Conservation (phyloP, 2,329 filamentous ascomycete genomes). For the Teratosphaeria zuluensis region DNA sequence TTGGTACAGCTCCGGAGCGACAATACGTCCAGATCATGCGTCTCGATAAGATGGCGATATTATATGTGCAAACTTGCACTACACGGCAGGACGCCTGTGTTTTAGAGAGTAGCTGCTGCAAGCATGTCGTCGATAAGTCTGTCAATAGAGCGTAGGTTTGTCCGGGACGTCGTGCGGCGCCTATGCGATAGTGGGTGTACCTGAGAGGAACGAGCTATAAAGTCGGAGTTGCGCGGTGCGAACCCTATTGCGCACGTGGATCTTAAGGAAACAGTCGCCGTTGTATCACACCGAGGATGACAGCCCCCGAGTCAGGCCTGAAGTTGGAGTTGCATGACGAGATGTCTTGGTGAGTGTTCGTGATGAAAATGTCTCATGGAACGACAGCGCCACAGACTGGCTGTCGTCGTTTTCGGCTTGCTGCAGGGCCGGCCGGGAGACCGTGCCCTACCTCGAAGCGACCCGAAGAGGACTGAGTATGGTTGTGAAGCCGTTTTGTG, state of each 20-base stretch:
- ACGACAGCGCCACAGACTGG: neutral
- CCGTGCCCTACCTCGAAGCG: neutral
- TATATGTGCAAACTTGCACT: neutral
- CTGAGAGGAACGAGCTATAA: neutral
- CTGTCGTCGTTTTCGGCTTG: neutral
- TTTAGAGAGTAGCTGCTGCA: neutral
- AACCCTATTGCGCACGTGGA: neutral
- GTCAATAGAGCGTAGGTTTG: neutral
- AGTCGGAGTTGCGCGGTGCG: neutral
- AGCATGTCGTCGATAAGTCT: neutral
- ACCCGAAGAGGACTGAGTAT: neutral
- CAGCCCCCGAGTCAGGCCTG: neutral
- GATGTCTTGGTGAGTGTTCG: neutral
- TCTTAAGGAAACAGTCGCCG: neutral
- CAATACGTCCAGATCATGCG: neutral
- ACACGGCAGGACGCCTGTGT: too few species aligned
- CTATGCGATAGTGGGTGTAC: neutral
- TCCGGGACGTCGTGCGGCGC: neutral
- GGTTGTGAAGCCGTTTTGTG: neutral
- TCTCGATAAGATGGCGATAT: neutral
- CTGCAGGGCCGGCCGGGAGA: neutral
- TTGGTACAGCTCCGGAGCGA: neutral
- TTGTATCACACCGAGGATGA: neutral
- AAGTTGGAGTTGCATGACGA: neutral
- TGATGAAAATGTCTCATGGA: neutral